Base-by-base conservation (phyloP, 192 early-diverging fungal genomes). In the Entophlyctis luteolus region DNA sequence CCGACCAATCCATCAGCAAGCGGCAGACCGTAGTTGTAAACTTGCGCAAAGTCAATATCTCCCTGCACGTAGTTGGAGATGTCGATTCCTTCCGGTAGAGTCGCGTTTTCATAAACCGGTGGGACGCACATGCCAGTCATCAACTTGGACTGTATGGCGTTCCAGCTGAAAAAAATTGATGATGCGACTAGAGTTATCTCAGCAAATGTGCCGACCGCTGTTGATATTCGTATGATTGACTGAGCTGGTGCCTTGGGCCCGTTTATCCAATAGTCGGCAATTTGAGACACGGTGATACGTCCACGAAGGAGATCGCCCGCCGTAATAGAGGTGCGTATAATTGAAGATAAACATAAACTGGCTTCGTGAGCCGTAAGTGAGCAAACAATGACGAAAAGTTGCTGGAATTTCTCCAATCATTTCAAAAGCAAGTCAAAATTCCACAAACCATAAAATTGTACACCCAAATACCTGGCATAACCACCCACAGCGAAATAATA, bases 231-330 rank as follows among this genome's bases (percentile, higher is more conserved):
- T 16, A 53, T 54, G 34, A 65, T 37, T 32, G 10, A 48, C 18
- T 65, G 33, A 25, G 46, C 59, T 18, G 59, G 46, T 18, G 38
- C 32, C 27, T 62, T 62, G 1, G 42, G 38, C 23, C 59, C 59
- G 16, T 31, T n/a, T 25, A 62, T 31, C 59, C 59, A 62, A 28
- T 62, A 62, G 45, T 62, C 59, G 3, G 42, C 42, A n/a, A 62
- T 23, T 31, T 62, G 42, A 1, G 6, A 45, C 39, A 48, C 18
- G 22, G 42, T 62, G 0, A 48, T 48, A 8, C 42, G 42, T 14
- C 59, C 59, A 23, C 27, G 10, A 8, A 62, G 16, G 20, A 62
- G n/a, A 28, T 62, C 59, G 3, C 39, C 46, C n/a, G 59, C 59
- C 10, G 46, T 48, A n/a, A 62, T 48, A 45, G 59, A 62, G n/a